These are phyloP conservation scores for Mycena amicta DNA, from an alignment of 768 basidiomycete species.

Conservation along the genomic window DNA sequence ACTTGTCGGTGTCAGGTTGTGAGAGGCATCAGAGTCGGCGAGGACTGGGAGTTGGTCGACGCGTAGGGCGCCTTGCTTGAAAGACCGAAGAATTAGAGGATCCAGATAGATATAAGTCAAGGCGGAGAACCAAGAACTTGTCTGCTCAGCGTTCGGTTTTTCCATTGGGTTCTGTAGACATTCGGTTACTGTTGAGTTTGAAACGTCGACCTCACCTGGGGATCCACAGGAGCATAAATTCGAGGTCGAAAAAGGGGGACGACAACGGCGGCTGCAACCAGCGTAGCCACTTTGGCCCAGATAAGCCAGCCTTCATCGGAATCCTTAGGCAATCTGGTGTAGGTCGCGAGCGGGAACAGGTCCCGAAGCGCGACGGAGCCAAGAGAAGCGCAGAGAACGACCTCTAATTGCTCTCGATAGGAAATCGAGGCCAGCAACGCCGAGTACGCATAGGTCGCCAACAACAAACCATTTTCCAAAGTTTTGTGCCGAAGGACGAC, in stretches of 20 bases:
- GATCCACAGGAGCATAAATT: slow-evolving; percentile 48
- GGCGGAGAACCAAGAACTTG: slow-evolving; percentile 30
- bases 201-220: slow-evolving; percentile 26
- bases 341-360: slow-evolving; percentile 50
- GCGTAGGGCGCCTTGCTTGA: slow-evolving; percentile 37
- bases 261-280: slow-evolving; percentile 39
- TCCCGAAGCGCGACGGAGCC: slow-evolving; percentile 36
- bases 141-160: slow-evolving; percentile 40
- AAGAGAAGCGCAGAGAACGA: slow-evolving; percentile 9
- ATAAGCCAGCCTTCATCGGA: slow-evolving; percentile 37
- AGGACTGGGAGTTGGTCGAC: slow-evolving; percentile 47
- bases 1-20: slow-evolving; percentile 34
- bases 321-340: slow-evolving; percentile 42
- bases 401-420: not conserved
- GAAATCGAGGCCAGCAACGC: slow-evolving; percentile 1
- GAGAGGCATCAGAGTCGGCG: slow-evolving; percentile 47
- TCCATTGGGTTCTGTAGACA: slow-evolving; percentile 23
- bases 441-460: slow-evolving; percentile 7
- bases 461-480: slow-evolving; percentile 1
- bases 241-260: slow-evolving; percentile 48
- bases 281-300: slow-evolving; percentile 46
- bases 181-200: slow-evolving; percentile 3
- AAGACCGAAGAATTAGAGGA: slow-evolving; percentile 39
- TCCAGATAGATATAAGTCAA: slow-evolving; percentile 47
- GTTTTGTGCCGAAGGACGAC: not conserved